phyloP scores from a whole-genome alignment of 192 early-diverging fungal species.

The Linderina pennispora region DNA sequence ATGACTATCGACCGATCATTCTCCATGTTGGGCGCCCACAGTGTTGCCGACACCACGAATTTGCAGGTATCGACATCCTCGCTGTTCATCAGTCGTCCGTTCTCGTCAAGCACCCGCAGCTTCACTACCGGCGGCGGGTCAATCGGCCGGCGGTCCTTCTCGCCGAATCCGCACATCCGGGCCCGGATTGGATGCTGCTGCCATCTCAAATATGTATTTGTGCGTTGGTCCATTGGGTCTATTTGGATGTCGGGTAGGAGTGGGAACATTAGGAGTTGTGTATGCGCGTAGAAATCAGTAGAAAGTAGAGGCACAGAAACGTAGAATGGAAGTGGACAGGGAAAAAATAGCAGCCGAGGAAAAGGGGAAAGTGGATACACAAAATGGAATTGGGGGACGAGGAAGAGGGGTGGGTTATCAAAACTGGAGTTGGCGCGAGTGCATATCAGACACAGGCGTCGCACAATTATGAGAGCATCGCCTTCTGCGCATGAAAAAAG shows the following conservation, averaged over 20 bases:
- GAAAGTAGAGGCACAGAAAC: not conserved
- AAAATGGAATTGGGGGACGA: too few relatives aligned
- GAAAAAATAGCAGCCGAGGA: too few relatives aligned
- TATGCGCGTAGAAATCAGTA: not conserved
- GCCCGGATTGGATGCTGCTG: conserved; percentile 67
- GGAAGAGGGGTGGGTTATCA: too few relatives aligned
- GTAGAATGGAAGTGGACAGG: too few relatives aligned
- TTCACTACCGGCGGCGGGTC: conserved; percentile 64
- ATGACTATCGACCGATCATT: conserved; percentile 43
- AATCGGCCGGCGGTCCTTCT: conserved; percentile 66
- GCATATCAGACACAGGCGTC: too few relatives aligned
- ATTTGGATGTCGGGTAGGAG: conserved; percentile 21
- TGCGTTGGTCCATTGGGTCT: conserved; percentile 15
- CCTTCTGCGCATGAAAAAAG: too few relatives aligned
- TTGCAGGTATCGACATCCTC: conserved; percentile 47
- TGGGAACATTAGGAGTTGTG: conserved; percentile 2
- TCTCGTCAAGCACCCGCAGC: conserved; percentile 50
- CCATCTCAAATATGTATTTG: conserved; percentile 59
- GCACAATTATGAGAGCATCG: too few relatives aligned
- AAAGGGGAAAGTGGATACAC: too few relatives aligned
- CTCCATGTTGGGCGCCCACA: conserved; percentile 33
- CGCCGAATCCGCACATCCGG: conserved; percentile 75
- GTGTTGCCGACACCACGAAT: conserved; percentile 41
- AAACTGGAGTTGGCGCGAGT: too few relatives aligned
- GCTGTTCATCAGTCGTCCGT: conserved; percentile 47